Conservation (phyloP, 345 rosid genomes). For the Acer campestre region DNA sequence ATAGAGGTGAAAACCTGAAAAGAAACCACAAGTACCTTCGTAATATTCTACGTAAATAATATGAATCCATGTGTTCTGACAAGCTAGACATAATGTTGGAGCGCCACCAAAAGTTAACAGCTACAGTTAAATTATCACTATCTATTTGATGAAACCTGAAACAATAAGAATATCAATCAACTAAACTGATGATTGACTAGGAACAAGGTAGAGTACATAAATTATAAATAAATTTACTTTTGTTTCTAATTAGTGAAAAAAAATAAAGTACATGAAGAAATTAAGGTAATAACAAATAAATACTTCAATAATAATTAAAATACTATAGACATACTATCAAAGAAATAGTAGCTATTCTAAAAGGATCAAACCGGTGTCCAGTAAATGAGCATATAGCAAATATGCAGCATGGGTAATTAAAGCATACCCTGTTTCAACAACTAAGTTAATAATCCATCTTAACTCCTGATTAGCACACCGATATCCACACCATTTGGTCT, state of each 20-base stretch:
- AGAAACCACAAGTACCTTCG: conserved; percentile 50
- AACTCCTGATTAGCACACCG: not conserved
- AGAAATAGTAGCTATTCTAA: not conserved
- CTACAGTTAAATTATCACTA: conserved; percentile 78
- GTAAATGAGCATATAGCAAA: not conserved
- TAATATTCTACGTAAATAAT: conserved; percentile 76
- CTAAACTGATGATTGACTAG: conserved; percentile 13
- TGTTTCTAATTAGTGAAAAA: not conserved
- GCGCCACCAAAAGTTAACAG: conserved; percentile 91
- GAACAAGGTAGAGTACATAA: conserved; percentile 6
- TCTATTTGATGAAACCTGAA: conserved; percentile 91
- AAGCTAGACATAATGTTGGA: conserved; percentile 65
- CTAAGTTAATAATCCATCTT: conserved; percentile 6
- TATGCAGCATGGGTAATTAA: not conserved
- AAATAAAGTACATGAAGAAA: not conserved
- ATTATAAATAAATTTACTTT: not conserved
- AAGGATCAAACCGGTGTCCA: not conserved
- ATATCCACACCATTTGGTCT: not conserved
- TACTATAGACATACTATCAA: not conserved
- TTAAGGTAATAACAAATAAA: not conserved
- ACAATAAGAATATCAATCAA: conserved; percentile 30
- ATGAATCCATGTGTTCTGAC: conserved; percentile 83
- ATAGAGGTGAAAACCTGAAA: not conserved
- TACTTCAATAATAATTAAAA: not conserved
- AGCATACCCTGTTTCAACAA: not conserved